Evolutionary conservation across 2,329 filamentous ascomycete species (phyloP).

Genomic region (Verticillium albo-atrum): DNA sequence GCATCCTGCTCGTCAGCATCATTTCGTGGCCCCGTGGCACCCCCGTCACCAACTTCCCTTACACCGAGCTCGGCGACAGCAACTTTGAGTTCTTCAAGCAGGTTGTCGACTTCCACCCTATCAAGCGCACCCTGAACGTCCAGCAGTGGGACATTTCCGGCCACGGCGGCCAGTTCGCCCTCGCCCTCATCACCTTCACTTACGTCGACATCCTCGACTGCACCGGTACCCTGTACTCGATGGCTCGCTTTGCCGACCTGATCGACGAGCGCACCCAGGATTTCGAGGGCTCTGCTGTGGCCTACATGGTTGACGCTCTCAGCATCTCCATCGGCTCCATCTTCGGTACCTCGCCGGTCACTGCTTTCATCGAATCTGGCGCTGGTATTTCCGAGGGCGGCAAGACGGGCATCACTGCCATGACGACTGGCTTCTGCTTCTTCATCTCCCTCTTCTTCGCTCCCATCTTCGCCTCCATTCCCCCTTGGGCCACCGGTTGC

Average conservation of each 20-base stretch:
- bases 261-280: conserved; percentile 81
- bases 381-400: conserved; percentile 87
- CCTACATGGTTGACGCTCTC: conserved; percentile 79
- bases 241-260: conserved; percentile 78
- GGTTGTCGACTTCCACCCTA: conserved; percentile 79
- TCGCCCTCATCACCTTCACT: conserved; percentile 83
- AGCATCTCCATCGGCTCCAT: conserved; percentile 75
- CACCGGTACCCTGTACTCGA: conserved; percentile 83
- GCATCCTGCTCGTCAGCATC: conserved; percentile 78
- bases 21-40: conserved; percentile 83
- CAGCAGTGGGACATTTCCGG: conserved; percentile 69
- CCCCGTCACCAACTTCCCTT: conserved; percentile 74
- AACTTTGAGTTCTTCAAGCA: conserved; percentile 84
- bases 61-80: conserved; percentile 63
- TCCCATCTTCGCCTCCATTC: conserved; percentile 85
- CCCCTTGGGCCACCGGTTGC: conserved; percentile 83
- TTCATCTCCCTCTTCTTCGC: conserved; percentile 87
- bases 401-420: conserved; percentile 77
- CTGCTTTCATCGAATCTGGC: conserved; percentile 84
- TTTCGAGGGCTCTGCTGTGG: conserved; percentile 79
- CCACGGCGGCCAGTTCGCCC: conserved; percentile 71
- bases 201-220: conserved; percentile 88
- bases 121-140: conserved; percentile 62
- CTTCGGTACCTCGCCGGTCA: conserved; percentile 75
- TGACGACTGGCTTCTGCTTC: conserved; percentile 76